Percentiles rank a stretch among this genome's conserved stretches.
Evolutionary conservation across 2,329 filamentous ascomycete species (phyloP).

Genomic region (Atkinsonella texensis): DNA sequence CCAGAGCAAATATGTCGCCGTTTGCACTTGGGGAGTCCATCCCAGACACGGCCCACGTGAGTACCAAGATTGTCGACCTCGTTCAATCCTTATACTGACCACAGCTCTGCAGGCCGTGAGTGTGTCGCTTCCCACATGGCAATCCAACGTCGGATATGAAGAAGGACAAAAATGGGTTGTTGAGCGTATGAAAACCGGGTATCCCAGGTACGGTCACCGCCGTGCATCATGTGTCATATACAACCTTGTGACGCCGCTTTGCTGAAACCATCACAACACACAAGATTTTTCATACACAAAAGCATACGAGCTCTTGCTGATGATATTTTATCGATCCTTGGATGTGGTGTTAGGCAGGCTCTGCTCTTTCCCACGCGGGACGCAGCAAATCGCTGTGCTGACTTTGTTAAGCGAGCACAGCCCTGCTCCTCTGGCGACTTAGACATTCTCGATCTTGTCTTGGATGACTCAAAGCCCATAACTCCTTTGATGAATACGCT

Average conservation of each 20-base stretch:
- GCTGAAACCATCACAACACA: background rate
- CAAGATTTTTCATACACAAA: constrained; percentile 83
- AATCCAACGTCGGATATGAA: constrained; percentile 82
- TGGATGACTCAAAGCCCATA: constrained; percentile 41
- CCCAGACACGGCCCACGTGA: constrained; percentile 67
- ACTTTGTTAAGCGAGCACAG: constrained; percentile 55
- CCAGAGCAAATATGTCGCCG: constrained; percentile 28
- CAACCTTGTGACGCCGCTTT: background rate
- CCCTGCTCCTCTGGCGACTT: constrained; percentile 36
- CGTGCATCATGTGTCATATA: background rate
- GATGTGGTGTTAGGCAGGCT: constrained; percentile 49
- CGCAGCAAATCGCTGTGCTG: constrained; percentile 59
- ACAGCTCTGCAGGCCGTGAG: constrained; percentile 62
- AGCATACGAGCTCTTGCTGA: constrained; percentile 62
- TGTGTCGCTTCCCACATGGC: constrained; percentile 91
- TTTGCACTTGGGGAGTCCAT: constrained; percentile 57
- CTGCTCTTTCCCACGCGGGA: constrained; percentile 71
- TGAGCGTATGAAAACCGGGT: constrained; percentile 75
- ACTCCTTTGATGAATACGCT: constrained; percentile 41
- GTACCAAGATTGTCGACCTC: constrained; percentile 16
- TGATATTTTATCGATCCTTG: constrained; percentile 54
- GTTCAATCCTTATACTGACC: background rate
- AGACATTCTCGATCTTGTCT: constrained; percentile 48
- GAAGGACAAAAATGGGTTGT: constrained; percentile 85
- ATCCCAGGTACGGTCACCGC: constrained; percentile 57